Base-by-base conservation (phyloP, 2,329 filamentous ascomycete genomes). In the Metarhizium sp. region DNA sequence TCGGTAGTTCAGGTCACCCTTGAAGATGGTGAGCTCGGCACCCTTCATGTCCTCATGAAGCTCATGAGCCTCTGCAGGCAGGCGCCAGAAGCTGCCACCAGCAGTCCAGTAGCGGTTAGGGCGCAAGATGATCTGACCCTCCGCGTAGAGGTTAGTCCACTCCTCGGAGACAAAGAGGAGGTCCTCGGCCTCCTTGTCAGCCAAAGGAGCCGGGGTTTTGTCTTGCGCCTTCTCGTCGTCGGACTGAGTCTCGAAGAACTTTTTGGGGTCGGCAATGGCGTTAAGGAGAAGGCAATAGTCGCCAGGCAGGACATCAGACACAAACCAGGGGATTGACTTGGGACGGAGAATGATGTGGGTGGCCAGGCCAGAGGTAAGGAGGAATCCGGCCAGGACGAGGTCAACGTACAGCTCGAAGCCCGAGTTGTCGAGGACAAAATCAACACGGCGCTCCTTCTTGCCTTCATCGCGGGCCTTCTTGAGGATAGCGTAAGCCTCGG, bases 331-430 rank as follows among this genome's bases (percentile, higher is more conserved):
- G 57, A 99, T 92, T 25, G 85, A 86, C 74, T 99, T 99, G 52
- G 94, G 92, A 66, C 96, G 92, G 10, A 99, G 80, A 20, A 97
- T 85, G 14, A 99, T 79, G 29, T 84, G 84, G 0, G 92, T 96
- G 0, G 94, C 94, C 6, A 99, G 82, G 0, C 87, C 89, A 0
- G 90, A 79, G 0, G 90, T 85, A 6, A 99, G 78, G 14, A 99
- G 78, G 68, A 95, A 99, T 1, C 92, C 92, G 0, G 90, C 92
- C 2, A 99, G 80, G 56, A 97, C 85, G 10, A 99, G 79, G 67
- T 99, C 94, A 61, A 97, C 94, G 67, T 91, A 99, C 13, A 99
- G 81, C 76, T 99, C 94, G 67, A 99, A 99, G 6, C 94, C 94
- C 20, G 94, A 90, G 64, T 99, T 99, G 70, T 99, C 94, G 5